Percentiles rank a stretch among this genome's conserved stretches.
These are phyloP conservation scores for Claviceps spartinae DNA, from an alignment of 2,329 filamentous ascomycete species.

Conservation along the genomic window DNA sequence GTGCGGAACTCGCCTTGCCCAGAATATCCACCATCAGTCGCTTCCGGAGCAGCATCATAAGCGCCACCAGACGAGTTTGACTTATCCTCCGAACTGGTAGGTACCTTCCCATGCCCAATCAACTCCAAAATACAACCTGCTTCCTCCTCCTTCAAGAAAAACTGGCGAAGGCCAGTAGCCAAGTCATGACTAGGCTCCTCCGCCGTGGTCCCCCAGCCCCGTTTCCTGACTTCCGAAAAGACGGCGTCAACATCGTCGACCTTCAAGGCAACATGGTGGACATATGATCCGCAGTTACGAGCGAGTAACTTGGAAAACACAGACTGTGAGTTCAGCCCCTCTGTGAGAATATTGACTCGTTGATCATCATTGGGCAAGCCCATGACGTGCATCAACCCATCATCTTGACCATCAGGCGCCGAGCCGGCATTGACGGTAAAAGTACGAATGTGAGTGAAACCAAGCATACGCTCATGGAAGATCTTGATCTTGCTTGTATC, in stretches of 20 bases:
- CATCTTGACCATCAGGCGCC: not conserved
- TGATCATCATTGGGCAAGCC: not conserved
- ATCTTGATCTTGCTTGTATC: not conserved
- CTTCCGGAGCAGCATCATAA: not conserved
- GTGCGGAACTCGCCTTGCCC: not conserved
- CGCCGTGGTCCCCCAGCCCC: not conserved
- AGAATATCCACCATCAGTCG: not conserved
- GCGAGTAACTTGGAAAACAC: not conserved
- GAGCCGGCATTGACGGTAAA: not conserved
- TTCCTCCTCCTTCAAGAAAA: not conserved
- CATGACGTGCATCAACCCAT: not conserved
- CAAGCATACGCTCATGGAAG: not conserved
- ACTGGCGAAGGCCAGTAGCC: not conserved
- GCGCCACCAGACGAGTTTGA: not conserved
- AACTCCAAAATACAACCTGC: not conserved
- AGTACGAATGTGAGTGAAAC: not conserved
- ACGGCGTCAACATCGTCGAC: not conserved
- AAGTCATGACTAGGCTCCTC: not conserved
- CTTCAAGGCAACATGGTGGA: not conserved
- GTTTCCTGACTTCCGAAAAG: not conserved
- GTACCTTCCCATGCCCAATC: conserved; percentile 9
- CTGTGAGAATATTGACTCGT: not conserved
- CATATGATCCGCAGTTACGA: not conserved
- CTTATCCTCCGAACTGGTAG: not conserved
- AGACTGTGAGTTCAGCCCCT: not conserved